Percentiles rank a stretch among this genome's conserved stretches.
Conservation (phyloP, 345 rosid species). For the Populus ilicifolia region DNA sequence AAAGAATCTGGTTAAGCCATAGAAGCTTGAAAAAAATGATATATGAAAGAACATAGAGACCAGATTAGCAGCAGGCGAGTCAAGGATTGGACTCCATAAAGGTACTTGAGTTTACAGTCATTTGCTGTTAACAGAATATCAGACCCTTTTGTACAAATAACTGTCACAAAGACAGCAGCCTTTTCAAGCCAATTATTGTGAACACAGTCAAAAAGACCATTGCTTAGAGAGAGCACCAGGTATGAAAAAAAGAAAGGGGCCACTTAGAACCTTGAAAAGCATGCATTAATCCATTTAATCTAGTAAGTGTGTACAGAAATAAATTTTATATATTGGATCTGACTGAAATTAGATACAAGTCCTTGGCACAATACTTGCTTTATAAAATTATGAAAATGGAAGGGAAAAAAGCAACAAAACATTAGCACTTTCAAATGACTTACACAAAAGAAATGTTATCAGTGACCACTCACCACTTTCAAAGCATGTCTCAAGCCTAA, state of each 20-base stretch:
- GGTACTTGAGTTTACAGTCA: not conserved
- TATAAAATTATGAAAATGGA: not conserved
- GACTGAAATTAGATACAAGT: not conserved
- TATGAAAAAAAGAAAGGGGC: not conserved
- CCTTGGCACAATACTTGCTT: not conserved
- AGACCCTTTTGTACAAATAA: not conserved
- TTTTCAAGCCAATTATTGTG: not conserved
- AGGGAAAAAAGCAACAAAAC: not conserved
- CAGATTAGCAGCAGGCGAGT: not conserved
- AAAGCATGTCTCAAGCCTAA: slow-evolving; percentile 76
- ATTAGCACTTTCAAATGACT: slow-evolving; percentile 7
- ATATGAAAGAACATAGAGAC: too few relatives aligned
- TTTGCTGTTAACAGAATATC: not conserved
- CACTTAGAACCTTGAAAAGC: not conserved
- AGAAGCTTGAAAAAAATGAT: too few relatives aligned
- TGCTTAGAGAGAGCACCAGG: not conserved
- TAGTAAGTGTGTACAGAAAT: not conserved
- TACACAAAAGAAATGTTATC: slow-evolving; percentile 17
- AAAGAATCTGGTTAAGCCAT: not conserved
- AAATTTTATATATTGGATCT: too few relatives aligned
- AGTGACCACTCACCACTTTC: slow-evolving; percentile 51
- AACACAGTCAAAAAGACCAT: not conserved
- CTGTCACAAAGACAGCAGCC: not conserved
- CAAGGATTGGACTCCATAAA: not conserved
- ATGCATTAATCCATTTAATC: not conserved